Conservation (phyloP, 2,329 filamentous ascomycete genomes). For the Didymella arachidicola region DNA sequence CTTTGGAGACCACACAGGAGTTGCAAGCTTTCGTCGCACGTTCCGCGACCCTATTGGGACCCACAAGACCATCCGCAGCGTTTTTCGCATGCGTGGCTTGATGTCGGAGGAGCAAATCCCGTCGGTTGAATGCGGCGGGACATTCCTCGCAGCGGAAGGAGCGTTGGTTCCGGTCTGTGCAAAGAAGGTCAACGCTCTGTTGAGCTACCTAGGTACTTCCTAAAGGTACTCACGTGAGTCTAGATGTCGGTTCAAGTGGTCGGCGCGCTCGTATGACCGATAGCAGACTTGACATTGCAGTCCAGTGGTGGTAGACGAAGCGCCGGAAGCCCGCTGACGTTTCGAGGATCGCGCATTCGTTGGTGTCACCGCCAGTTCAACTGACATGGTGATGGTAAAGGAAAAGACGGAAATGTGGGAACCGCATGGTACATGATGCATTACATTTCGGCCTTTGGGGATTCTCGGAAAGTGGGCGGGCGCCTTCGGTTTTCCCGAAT, state of each 20-base stretch:
- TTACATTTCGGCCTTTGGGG: neutral
- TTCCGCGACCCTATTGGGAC: neutral
- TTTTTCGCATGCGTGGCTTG: neutral
- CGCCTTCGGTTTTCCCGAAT: neutral
- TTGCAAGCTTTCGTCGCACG: neutral
- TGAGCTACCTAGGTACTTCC: neutral
- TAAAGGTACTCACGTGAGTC: slow-evolving; percentile 32
- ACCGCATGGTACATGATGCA: neutral
- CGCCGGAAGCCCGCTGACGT: slow-evolving; percentile 1
- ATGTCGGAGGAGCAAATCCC: neutral
- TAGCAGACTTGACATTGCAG: slow-evolving; percentile 40
- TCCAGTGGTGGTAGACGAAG: slow-evolving; percentile 1
- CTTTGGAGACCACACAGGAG: neutral
- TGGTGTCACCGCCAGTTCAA: neutral
- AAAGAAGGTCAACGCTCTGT: neutral
- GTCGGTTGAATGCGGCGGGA: neutral
- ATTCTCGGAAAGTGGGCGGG: neutral
- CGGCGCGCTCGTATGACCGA: slow-evolving; percentile 38
- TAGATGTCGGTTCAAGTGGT: slow-evolving; percentile 44
- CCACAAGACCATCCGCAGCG: neutral
- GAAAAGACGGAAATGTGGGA: slow-evolving; percentile 1
- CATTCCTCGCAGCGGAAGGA: neutral
- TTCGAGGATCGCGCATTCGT: neutral
- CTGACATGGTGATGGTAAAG: neutral
- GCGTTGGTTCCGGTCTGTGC: neutral